Evolutionary conservation across 306 rosid genomes (phyloP), one percentile per base, ranked within the genome.

Genomic region (Vigna trinervia): DNA sequence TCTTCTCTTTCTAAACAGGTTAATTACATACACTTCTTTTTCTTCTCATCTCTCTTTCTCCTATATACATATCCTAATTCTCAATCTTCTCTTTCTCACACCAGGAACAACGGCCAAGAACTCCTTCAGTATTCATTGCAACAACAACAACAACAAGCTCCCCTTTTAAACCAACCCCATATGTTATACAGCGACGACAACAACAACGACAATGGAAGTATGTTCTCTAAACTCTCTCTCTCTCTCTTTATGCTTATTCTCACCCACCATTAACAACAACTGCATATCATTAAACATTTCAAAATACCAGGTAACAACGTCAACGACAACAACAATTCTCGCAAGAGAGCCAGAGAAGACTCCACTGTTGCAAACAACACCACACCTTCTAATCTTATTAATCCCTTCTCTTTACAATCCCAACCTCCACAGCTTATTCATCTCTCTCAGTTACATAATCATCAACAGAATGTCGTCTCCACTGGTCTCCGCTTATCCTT

Each of bases 401-500:
- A 85, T 82, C 90, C 85, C 7, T 82, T 85, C 78, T 84, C 87
- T 79, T 17, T 85, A 70, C 96, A 87, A 78, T 69, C 91, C 1
- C 93, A 88, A 28, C 79, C 91, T 72, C 81, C 93, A 46, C 95
- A 89, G 52, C 86, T 94, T 26, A 78, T 88, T 69, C 87, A 92
- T 34, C 89, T 92, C 65, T 90, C 97, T 64, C 98, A 92, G 52
- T 93, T 89, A 69, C 97, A 94, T 39, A 73, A 76, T 54, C 91
- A 90, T 0, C 92, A 84, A 8, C 88, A 86, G 71, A 94, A 94
- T 87, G 95, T 75, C 1, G 97, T 95, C 73, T 92, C 97, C 64
- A 95, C 98, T 8, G 98, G 98, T 47, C 86, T 95, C 52, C 84
- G 95, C 3, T 84, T 95, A 63, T 92, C 92, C 41, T 88, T 85